phyloP scores from a whole-genome alignment of 306 rosid species.

The Sesbania bispinosa region DNA sequence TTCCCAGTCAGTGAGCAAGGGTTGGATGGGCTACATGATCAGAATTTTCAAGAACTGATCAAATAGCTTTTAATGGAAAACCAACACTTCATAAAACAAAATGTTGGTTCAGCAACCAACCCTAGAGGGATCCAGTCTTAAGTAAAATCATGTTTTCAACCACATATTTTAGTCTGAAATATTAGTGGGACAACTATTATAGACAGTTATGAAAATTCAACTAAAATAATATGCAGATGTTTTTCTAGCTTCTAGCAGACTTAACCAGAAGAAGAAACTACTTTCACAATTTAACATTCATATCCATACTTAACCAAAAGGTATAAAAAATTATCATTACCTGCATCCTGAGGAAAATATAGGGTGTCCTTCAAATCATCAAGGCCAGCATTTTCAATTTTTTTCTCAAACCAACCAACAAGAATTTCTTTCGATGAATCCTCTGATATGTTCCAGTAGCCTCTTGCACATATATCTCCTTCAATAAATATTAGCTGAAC shows the following conservation, averaged over 20 bases:
- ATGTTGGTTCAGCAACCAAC: neutral
- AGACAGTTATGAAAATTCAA: neutral
- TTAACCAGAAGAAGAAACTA: neutral
- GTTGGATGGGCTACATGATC: neutral
- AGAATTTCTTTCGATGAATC: constrained; percentile 43
- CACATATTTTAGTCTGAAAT: neutral
- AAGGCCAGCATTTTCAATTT: constrained; percentile 51
- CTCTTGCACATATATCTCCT: constrained; percentile 71
- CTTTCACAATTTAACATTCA: neutral
- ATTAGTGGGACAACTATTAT: constrained; percentile 1
- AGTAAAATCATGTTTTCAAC: neutral
- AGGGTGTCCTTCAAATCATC: constrained; percentile 53
- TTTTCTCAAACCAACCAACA: constrained; percentile 60
- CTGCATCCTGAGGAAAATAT: constrained; percentile 78
- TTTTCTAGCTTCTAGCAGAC: constrained; percentile 1
- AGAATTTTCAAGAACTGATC: neutral
- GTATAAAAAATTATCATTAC: constrained; percentile 26
- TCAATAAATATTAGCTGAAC: constrained; percentile 60
- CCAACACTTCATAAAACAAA: neutral
- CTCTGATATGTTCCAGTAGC: constrained; percentile 72
- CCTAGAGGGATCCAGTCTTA: neutral
- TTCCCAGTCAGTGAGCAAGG: neutral
- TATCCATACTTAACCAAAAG: neutral
- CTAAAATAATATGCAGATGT: neutral
- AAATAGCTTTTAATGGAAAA: neutral